Evolutionary conservation across 2,329 filamentous ascomycete genomes (phyloP).

Genomic region (Paramyrothecium roridum): DNA sequence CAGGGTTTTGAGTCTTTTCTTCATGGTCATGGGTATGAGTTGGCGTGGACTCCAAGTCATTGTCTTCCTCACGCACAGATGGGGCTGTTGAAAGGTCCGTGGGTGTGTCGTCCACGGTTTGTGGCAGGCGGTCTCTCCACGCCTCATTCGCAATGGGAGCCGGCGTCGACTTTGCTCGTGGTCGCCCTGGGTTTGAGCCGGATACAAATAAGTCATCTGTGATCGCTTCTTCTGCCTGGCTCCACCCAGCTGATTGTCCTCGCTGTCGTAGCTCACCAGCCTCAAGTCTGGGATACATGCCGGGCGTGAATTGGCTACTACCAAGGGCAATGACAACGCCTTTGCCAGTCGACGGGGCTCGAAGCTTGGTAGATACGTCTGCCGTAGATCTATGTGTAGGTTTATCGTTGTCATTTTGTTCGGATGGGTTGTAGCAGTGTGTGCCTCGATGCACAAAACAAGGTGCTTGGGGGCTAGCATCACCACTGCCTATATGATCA

Average conservation of each 20-base stretch:
- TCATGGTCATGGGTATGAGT: too few relatives aligned
- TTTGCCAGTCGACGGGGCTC: not conserved
- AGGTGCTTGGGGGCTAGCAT: conserved; percentile 9
- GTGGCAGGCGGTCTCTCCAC: not conserved
- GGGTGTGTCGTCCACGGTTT: not conserved
- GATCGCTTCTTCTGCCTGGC: not conserved
- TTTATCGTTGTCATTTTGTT: not conserved
- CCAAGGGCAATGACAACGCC: not conserved
- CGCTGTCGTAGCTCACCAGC: not conserved
- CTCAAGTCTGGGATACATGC: too few relatives aligned
- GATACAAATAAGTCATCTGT: not conserved
- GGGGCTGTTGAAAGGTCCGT: too few relatives aligned
- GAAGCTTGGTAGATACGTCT: not conserved
- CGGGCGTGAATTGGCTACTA: not conserved
- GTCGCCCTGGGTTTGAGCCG: not conserved
- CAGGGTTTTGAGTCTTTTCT: too few relatives aligned
- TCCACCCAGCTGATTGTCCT: not conserved
- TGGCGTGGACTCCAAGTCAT: too few relatives aligned
- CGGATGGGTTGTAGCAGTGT: conserved; percentile 17
- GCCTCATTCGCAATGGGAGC: not conserved
- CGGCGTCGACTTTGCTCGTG: not conserved
- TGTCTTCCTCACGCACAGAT: too few relatives aligned
- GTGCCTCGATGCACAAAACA: conserved; percentile 13
- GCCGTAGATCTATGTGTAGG: not conserved
- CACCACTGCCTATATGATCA: conserved; percentile 15